A percentile compares a stretch with the other conserved stretches of the same genome.
Evolutionary conservation across 768 basidiomycete genomes (phyloP).

Genomic region (Kondoa malvinella): DNA sequence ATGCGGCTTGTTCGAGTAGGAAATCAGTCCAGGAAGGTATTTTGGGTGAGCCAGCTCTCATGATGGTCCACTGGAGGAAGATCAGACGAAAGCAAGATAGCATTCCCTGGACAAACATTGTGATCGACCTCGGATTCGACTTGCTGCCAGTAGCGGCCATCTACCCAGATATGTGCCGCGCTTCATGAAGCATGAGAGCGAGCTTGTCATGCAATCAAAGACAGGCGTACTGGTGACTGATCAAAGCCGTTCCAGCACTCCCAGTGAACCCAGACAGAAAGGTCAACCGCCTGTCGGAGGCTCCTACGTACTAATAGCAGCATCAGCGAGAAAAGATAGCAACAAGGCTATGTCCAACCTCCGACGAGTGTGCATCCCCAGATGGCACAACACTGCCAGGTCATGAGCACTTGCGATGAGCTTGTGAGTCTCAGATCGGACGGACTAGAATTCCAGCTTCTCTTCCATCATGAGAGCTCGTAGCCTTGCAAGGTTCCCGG

Average conservation of each 20-base stretch:
- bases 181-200: background rate
- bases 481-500: conserved; percentile 17
- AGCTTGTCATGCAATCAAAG: background rate
- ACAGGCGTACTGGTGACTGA: conserved; percentile 4
- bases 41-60: conserved; percentile 42
- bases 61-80: conserved; percentile 48
- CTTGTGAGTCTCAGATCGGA: no score
- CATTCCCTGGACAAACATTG: conserved; percentile 1
- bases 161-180: conserved; percentile 24
- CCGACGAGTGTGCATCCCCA: conserved; percentile 14
- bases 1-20: conserved; percentile 34
- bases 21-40: conserved; percentile 66
- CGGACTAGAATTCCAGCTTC: conserved; percentile 23
- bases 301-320: conserved; percentile 15
- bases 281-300: conserved; percentile 7
- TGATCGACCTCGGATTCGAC: conserved; percentile 20
- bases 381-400: conserved; percentile 9
- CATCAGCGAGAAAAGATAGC: no score
- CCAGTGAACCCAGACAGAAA: conserved; percentile 24
- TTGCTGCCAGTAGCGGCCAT: conserved; percentile 26
- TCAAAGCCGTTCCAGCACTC: conserved; percentile 23
- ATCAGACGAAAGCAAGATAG: background rate
- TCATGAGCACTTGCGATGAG: background rate
- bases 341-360: no score
- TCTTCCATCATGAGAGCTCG: conserved; percentile 21